Evolutionary conservation across 192 early-diverging fungal species (phyloP).

Genomic region (Ambispora gerdemannii): DNA sequence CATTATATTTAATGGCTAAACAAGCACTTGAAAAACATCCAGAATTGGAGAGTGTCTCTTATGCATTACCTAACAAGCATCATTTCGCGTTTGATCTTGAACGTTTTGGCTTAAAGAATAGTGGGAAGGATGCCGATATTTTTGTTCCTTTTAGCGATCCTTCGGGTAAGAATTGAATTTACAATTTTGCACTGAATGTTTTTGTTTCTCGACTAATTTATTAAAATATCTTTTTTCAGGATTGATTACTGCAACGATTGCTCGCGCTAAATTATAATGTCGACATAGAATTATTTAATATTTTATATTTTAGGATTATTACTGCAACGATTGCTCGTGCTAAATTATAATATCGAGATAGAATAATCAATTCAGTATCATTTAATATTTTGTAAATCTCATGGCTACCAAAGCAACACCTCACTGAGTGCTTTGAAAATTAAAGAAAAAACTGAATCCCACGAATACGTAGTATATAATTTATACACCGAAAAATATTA

Average conservation of each 20-base stretch:
- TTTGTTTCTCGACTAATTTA: neutral
- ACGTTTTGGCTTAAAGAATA: conserved; percentile 70
- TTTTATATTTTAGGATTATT: conserved; percentile 48
- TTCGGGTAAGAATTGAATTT: conserved; percentile 43
- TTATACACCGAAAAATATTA: no score
- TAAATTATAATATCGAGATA: neutral
- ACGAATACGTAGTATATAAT: no score
- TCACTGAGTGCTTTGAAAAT: no score
- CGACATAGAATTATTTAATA: neutral
- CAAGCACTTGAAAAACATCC: conserved; percentile 56
- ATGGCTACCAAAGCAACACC: no score
- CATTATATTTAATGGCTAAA: conserved; percentile 75
- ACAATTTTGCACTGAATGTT: neutral
- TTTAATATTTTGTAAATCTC: no score
- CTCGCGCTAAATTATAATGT: conserved; percentile 40
- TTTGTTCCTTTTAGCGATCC: conserved; percentile 74
- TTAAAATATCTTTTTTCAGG: conserved; percentile 30
- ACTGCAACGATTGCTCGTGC: conserved; percentile 63
- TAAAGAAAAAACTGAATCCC: no score
- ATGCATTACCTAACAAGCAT: conserved; percentile 77
- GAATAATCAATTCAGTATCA: no score
- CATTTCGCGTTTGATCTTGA: conserved; percentile 70
- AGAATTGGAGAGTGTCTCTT: conserved; percentile 56
- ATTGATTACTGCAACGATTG: conserved; percentile 67
- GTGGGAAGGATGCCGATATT: conserved; percentile 61